These are phyloP conservation scores for Filobasidium uniguttulatum DNA, from an alignment of 1,284 basidiomycete species.

Conservation along the genomic window DNA sequence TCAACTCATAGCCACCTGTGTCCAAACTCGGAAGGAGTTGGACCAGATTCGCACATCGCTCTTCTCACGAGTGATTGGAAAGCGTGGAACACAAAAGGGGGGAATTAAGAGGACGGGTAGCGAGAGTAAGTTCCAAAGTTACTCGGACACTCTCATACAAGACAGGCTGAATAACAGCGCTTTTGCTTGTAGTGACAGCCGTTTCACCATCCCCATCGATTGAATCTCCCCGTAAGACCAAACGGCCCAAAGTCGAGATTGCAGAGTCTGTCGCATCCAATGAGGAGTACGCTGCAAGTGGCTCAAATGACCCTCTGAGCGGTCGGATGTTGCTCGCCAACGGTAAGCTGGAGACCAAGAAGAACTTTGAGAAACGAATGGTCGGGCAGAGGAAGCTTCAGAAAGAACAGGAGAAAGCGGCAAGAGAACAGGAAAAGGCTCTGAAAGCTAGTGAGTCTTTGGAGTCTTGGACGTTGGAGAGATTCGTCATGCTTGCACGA, in stretches of 20 bases:
- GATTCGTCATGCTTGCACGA: neutral
- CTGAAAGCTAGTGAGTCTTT: constrained; percentile 11
- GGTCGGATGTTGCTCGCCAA: constrained; percentile 10
- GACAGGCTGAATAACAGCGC: neutral
- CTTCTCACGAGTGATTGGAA: neutral
- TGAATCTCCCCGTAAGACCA: neutral
- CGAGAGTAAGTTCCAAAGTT: constrained; percentile 6
- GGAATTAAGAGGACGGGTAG: constrained; percentile 12
- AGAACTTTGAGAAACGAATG: constrained; percentile 14
- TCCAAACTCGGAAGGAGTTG: neutral
- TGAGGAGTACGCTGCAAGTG: constrained; percentile 3
- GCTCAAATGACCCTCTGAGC: constrained; percentile 1
- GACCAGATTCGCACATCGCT: neutral
- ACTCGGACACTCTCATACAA: neutral
- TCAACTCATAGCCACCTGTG: neutral
- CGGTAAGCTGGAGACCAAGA: constrained; percentile 14
- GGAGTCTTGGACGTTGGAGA: neutral
- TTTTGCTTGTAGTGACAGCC: neutral
- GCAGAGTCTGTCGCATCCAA: neutral
- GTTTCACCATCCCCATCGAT: constrained; percentile 2
- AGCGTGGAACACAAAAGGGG: constrained; percentile 4
- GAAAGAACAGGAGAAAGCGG: constrained; percentile 8
- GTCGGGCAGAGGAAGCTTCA: constrained; percentile 7
- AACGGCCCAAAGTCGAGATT: constrained; percentile 1
- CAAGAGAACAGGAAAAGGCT: constrained; percentile 8